Conservation (phyloP, 805 yeast genomes). For the Lachancea cidri region DNA sequence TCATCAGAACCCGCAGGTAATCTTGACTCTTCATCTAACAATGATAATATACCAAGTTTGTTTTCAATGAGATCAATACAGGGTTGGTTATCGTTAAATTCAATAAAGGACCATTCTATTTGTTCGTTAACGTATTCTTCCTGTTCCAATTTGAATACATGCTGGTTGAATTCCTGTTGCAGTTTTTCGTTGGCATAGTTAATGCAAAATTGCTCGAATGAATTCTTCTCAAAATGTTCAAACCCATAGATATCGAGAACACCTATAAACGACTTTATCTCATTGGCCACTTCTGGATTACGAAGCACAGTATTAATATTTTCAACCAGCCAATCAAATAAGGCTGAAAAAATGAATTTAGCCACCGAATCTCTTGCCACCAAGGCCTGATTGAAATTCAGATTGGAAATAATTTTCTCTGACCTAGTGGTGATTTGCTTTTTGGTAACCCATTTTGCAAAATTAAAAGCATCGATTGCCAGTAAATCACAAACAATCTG, state of each 20-base stretch:
- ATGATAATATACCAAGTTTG: conserved; percentile 78
- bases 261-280: conserved; percentile 77
- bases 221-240: conserved; percentile 90
- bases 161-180: conserved; percentile 96
- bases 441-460: conserved; percentile 89
- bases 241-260: conserved; percentile 97
- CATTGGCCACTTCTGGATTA: conserved; percentile 57
- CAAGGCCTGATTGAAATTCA: conserved; percentile 75
- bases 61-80: conserved; percentile 90
- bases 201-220: conserved; percentile 96
- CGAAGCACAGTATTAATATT: conserved; percentile 79
- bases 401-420: conserved; percentile 82
- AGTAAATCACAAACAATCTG: conserved; percentile 77
- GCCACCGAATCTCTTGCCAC: conserved; percentile 98
- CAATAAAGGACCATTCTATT: conserved; percentile 95
- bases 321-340: conserved; percentile 92
- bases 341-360: conserved; percentile 83
- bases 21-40: conserved; percentile 92
- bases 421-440: conserved; percentile 89
- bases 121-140: conserved; percentile 90
- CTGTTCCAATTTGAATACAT: conserved; percentile 94
- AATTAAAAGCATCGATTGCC: conserved; percentile 66
- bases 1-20: conserved; percentile 91
- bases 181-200: conserved; percentile 95
- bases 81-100: conserved; percentile 94